Conservation (phyloP, 2,329 filamentous ascomycete species). For the Scolecobasidium constrictum region DNA sequence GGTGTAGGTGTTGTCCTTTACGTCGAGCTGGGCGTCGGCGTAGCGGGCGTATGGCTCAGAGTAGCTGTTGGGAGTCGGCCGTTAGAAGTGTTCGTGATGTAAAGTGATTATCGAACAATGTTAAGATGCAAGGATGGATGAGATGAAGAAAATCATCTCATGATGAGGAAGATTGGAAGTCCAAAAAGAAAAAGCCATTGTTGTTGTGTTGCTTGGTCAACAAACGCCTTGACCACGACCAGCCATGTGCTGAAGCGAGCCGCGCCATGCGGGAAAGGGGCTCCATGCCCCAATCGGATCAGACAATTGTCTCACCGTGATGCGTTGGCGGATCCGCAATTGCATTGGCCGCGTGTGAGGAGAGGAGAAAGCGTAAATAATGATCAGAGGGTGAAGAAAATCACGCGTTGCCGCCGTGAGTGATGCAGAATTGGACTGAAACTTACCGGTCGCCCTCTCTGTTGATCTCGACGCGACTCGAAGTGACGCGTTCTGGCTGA, state of each 20-base stretch:
- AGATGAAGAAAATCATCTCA: conserved; percentile 2
- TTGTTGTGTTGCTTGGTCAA: conserved; percentile 8
- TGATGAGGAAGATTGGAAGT: conserved; percentile 1
- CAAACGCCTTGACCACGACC: conserved; percentile 7
- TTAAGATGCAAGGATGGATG: conserved; percentile 2
- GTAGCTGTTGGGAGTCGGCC: conserved; percentile 41
- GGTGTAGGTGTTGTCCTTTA: conserved; percentile 40
- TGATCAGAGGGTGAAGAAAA: no score
- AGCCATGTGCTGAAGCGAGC: background rate
- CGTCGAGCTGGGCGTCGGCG: conserved; percentile 56
- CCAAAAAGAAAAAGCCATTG: conserved; percentile 15
- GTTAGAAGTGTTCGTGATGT: background rate
- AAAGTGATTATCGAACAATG: background rate
- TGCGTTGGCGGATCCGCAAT: no score
- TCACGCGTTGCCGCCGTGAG: no score
- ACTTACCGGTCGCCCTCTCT: conserved; percentile 36
- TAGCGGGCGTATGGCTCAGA: conserved; percentile 45
- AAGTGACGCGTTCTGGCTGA: conserved; percentile 12
- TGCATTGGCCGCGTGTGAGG: no score
- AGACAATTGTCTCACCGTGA: no score
- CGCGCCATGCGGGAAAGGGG: background rate
- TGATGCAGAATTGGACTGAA: no score
- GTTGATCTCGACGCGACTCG: conserved; percentile 32
- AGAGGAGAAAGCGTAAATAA: no score
- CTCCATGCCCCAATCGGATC: conserved; percentile 6